Percentiles rank a stretch among this genome's conserved stretches.
phyloP scores from a whole-genome alignment of 257 asterid species.

The Nyctanthes arbortristis region DNA sequence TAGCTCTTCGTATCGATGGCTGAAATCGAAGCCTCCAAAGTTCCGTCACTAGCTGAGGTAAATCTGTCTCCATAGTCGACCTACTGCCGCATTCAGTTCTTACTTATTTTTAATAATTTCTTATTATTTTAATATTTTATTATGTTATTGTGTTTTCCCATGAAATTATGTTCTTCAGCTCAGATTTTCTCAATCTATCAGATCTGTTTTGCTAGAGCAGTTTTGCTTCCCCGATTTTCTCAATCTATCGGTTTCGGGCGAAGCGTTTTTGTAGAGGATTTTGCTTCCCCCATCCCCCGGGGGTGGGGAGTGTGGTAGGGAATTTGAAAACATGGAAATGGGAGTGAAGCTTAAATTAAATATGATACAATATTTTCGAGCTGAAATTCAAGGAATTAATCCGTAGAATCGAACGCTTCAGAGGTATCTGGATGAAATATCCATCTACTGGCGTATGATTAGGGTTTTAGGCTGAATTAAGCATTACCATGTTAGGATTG shows the following conservation, averaged over 20 bases:
- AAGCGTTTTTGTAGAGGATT: too few species aligned
- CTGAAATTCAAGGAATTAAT: not conserved
- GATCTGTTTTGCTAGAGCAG: not conserved
- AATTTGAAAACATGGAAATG: too few species aligned
- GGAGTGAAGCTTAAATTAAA: too few species aligned
- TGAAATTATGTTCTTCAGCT: not conserved
- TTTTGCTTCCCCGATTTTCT: too few species aligned
- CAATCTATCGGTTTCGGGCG: too few species aligned
- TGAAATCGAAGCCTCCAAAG: slow-evolving; percentile 43
- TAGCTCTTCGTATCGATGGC: slow-evolving; percentile 43
- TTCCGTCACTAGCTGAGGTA: slow-evolving; percentile 62
- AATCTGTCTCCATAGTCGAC: not conserved
- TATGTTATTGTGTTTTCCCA: not conserved
- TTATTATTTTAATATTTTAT: not conserved
- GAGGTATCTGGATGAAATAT: not conserved
- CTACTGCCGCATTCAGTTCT: not conserved
- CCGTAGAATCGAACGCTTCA: not conserved
- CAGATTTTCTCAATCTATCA: not conserved
- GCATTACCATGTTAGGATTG: not conserved
- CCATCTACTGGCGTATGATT: not conserved
- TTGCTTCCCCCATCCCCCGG: too few species aligned
- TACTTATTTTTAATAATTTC: not conserved
- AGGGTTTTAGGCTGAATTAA: not conserved
- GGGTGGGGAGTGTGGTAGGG: too few species aligned
- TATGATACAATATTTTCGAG: not conserved